These are phyloP conservation scores for Pythium scleroteichum DNA, from an alignment of 352 stramenopile genomes.

Conservation along the genomic window DNA sequence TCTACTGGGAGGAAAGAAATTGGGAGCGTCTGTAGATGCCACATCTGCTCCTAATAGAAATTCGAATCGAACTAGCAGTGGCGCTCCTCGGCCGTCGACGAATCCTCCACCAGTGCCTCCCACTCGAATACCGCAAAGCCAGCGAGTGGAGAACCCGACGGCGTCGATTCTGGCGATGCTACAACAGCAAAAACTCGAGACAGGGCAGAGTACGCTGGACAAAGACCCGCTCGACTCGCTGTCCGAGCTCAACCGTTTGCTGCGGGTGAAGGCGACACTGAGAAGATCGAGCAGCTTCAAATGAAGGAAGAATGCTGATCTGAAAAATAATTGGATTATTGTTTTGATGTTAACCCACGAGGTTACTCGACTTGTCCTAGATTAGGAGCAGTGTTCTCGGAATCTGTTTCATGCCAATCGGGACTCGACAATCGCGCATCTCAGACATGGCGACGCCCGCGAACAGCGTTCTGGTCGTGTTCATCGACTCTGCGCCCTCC, in stretches of 20 bases:
- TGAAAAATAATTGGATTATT: conserved; percentile 7
- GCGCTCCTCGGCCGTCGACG: conserved; percentile 8
- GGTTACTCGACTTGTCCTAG: not conserved
- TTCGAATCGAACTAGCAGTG: conserved; percentile 1
- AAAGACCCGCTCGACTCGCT: conserved; percentile 53
- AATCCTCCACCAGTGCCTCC: conserved; percentile 5
- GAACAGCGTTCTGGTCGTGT: conserved; percentile 28
- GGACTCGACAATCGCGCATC: not conserved
- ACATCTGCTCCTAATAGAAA: not conserved
- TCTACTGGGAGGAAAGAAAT: conserved; percentile 38
- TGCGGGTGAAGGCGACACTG: conserved; percentile 56
- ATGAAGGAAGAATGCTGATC: conserved; percentile 2
- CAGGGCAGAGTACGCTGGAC: conserved; percentile 17
- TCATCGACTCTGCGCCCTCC: conserved; percentile 8
- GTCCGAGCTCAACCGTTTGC: conserved; percentile 55
- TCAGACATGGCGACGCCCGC: conserved; percentile 26
- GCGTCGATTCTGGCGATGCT: conserved; percentile 28
- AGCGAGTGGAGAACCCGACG: conserved; percentile 16
- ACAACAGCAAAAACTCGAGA: conserved; percentile 23
- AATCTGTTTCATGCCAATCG: conserved; percentile 2
- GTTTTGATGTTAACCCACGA: too few relatives aligned
- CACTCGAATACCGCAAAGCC: not conserved
- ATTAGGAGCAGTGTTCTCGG: not conserved
- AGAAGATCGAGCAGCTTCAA: conserved; percentile 30
- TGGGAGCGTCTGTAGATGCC: not conserved